Percentiles rank a stretch among this genome's conserved stretches.
Conservation (phyloP, 2,329 filamentous ascomycete species). For the Ciborinia camelliae region DNA sequence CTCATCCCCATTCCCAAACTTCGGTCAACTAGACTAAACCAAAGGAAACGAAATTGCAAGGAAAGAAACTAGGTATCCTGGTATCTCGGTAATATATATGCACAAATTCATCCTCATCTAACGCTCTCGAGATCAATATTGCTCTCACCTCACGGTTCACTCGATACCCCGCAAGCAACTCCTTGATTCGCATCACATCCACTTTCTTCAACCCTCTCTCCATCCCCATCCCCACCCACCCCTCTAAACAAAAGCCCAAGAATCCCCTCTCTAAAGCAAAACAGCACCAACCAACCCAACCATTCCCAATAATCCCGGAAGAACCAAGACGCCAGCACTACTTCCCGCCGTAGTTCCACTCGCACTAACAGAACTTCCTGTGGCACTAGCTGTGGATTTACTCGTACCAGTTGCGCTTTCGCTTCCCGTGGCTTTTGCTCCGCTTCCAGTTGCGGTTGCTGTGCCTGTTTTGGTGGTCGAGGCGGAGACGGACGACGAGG, state of each 20-base stretch:
- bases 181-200: no score
- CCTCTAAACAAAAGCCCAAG: not conserved
- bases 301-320: conserved; percentile 10
- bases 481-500: not conserved
- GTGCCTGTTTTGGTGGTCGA: not conserved
- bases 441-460: not conserved
- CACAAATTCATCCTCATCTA: not conserved
- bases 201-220: not conserved
- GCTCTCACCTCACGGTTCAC: not conserved
- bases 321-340: not conserved
- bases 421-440: not conserved
- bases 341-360: not conserved
- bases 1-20: no score
- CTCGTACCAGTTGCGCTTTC: not conserved
- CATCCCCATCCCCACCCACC: not conserved
- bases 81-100: not conserved
- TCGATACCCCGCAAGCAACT: no score
- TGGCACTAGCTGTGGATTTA: not conserved
- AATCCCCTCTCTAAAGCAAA: not conserved
- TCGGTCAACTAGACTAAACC: not conserved
- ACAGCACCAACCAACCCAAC: not conserved
- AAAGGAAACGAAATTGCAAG: no score
- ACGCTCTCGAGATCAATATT: no score
- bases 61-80: not conserved
- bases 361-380: not conserved